Evolutionary conservation across 441 rosid species (phyloP).

Genomic region (Adansonia grandidieri): DNA sequence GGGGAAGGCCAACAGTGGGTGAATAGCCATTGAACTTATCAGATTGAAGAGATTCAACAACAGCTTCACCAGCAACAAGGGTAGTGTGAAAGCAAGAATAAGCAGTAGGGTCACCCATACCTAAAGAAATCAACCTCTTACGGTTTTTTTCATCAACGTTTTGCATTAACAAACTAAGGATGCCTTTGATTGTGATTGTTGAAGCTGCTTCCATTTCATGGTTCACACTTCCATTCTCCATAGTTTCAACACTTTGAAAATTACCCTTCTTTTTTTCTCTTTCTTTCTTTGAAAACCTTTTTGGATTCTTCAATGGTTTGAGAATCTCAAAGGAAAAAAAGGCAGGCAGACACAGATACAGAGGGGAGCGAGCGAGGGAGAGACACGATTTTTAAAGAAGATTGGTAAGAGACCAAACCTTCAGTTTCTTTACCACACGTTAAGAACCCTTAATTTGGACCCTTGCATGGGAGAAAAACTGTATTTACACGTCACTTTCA

Average conservation of each 20-base stretch:
- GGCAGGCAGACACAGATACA: not conserved
- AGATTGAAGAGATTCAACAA: constrained; percentile 66
- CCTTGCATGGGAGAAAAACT: not conserved
- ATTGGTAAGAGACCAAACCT: not conserved
- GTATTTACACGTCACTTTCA: no score
- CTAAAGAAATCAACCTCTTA: constrained; percentile 65
- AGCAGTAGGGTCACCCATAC: constrained; percentile 91
- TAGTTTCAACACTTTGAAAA: not conserved
- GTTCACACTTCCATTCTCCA: constrained; percentile 25
- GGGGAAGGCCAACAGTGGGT: constrained; percentile 90
- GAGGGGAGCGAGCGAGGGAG: not conserved
- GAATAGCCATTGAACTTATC: constrained; percentile 86
- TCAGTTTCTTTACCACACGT: constrained; percentile 16
- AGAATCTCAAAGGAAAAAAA: not conserved
- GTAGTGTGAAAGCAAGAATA: constrained; percentile 80
- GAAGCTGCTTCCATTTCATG: constrained; percentile 42
- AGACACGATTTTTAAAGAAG: not conserved
- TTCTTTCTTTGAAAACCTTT: not conserved
- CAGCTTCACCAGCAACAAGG: constrained; percentile 62
- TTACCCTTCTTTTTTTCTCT: not conserved
- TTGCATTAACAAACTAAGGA: constrained; percentile 67
- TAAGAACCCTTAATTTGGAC: not conserved
- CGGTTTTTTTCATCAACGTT: constrained; percentile 45
- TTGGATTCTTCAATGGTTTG: not conserved
- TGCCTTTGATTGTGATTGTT: constrained; percentile 80